Evolutionary conservation across 2,329 filamentous ascomycete genomes (phyloP), one percentile per base, ranked within the genome.

Genomic region (Immersiporthe knoxdaviesiana): DNA sequence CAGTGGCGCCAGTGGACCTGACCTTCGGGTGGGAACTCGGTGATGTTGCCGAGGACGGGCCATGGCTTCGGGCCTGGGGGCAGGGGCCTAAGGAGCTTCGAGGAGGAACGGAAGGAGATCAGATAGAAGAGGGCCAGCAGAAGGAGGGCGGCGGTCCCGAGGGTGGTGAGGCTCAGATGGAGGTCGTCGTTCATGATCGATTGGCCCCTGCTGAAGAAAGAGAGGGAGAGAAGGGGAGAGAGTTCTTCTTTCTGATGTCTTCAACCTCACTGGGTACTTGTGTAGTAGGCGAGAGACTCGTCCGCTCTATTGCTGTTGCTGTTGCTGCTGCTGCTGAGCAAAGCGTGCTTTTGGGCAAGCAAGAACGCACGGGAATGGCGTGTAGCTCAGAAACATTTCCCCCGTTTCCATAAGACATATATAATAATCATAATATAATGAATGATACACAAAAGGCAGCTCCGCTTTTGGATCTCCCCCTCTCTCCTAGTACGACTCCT

Each of bases 41-140:
- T 70, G 21, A 87, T 71, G 72, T 87, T 87, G 4, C 85, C 85
- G 4, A 87, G 39, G 0, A 87, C 18, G 0, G 84, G 83, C 8
- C 83, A 73, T 0, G 79, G 79, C 50, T 78, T 84, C 0, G 85
- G 86, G 0, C 86, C 86, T 1, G 85, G 85, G 1, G 84, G 85
- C 0, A 67, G 44, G 21, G 54, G 41, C n/a, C n/a, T n/a, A 12
- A 52, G 16, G 8, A 35, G 6, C 7, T 52, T 8, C 35, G 35
- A 35, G 35, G 8, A 35, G 35, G n/a, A 35, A 12, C n/a, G 27
- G 2, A 18, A 2, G 7, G 37, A 37, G 3, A 52, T 3, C 30
- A 66, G 8, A 8, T 52, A 39, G 4, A 61, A 21, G 14, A 66
- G 2, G n/a, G 16, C 41, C 12, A 61, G n/a, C 21, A 54, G 7